Evolutionary conservation across 2,329 filamentous ascomycete genomes (phyloP).

Genomic region (Colletotrichum melonis): DNA sequence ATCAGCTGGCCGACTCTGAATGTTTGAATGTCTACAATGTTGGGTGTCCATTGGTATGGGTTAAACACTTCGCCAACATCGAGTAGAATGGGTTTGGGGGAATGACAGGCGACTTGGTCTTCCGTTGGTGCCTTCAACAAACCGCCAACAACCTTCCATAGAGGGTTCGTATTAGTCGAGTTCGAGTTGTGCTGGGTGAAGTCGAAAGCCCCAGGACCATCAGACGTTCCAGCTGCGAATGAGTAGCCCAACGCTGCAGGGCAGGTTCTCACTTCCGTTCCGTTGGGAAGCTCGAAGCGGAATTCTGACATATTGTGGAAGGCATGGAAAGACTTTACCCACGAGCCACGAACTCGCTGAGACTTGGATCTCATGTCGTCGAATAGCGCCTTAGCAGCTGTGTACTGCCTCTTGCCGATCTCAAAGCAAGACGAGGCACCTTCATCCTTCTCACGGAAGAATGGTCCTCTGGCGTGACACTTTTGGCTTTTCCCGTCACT

Average conservation of each 20-base stretch:
- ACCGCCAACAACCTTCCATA: slow-evolving; percentile 82
- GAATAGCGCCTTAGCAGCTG: slow-evolving; percentile 64
- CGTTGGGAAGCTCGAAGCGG: slow-evolving; percentile 78
- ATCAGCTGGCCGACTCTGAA: slow-evolving; percentile 86
- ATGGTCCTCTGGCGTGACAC: slow-evolving; percentile 78
- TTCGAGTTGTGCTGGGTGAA: slow-evolving; percentile 87
- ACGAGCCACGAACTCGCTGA: slow-evolving; percentile 67
- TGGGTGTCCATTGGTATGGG: slow-evolving; percentile 89
- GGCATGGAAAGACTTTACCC: slow-evolving; percentile 82
- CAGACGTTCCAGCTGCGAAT: slow-evolving; percentile 90
- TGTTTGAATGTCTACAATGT: slow-evolving; percentile 88
- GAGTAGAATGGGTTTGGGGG: slow-evolving; percentile 84
- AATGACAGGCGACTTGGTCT: slow-evolving; percentile 79
- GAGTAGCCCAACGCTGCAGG: slow-evolving; percentile 88
- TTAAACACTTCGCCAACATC: slow-evolving; percentile 81
- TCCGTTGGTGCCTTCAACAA: slow-evolving; percentile 76
- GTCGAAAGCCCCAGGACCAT: slow-evolving; percentile 89
- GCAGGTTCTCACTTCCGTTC: slow-evolving; percentile 78
- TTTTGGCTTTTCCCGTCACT: slow-evolving; percentile 71
- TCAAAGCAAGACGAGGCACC: slow-evolving; percentile 82
- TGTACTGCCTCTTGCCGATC: slow-evolving; percentile 75
- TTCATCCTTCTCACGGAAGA: slow-evolving; percentile 73
- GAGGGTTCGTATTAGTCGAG: slow-evolving; percentile 74
- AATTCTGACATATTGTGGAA: slow-evolving; percentile 84
- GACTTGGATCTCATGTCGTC: slow-evolving; percentile 43